Percentiles rank a stretch among this genome's conserved stretches.
phyloP scores from a whole-genome alignment of 805 yeast species.

The Candida patagonica region DNA sequence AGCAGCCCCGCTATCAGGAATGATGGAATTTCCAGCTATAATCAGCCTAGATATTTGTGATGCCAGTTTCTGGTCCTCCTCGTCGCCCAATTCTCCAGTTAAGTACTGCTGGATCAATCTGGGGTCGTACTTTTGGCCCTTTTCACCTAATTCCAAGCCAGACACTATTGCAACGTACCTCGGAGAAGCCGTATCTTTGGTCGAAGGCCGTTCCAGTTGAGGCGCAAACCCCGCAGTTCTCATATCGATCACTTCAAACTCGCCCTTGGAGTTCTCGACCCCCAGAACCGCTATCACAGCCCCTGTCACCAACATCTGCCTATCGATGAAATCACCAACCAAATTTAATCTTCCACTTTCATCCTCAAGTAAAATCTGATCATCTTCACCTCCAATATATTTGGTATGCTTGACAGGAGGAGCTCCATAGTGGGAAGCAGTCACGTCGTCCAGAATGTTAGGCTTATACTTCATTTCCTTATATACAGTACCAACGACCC shows the following conservation, averaged over 20 bases:
- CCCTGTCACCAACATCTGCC: conserved; percentile 68
- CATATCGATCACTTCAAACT: conserved; percentile 75
- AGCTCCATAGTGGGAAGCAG: conserved; percentile 36
- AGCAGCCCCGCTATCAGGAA: conserved; percentile 10
- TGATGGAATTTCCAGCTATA: conserved; percentile 65
- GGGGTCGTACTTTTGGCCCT: conserved; percentile 31
- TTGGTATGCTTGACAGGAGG: conserved; percentile 32
- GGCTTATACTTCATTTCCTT: conserved; percentile 80
- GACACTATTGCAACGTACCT: conserved; percentile 57
- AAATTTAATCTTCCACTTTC: conserved; percentile 81
- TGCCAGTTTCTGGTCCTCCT: conserved; percentile 17
- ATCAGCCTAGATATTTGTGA: conserved; percentile 40
- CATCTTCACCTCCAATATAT: conserved; percentile 43
- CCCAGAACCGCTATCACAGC: conserved; percentile 81
- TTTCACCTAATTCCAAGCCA: conserved; percentile 53
- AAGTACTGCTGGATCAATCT: conserved; percentile 62
- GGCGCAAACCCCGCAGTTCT: conserved; percentile 59
- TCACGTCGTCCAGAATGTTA: conserved; percentile 73
- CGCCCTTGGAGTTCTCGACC: conserved; percentile 72
- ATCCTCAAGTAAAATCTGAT: conserved; percentile 73
- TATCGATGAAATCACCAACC: conserved; percentile 48
- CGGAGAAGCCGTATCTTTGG: conserved; percentile 1
- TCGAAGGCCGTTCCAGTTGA: conserved; percentile 33
- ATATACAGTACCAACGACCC: conserved; percentile 82
- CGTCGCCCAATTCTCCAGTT: conserved; percentile 53